Conservation (phyloP, 805 yeast genomes). For the Torulaspora gathmanii region DNA sequence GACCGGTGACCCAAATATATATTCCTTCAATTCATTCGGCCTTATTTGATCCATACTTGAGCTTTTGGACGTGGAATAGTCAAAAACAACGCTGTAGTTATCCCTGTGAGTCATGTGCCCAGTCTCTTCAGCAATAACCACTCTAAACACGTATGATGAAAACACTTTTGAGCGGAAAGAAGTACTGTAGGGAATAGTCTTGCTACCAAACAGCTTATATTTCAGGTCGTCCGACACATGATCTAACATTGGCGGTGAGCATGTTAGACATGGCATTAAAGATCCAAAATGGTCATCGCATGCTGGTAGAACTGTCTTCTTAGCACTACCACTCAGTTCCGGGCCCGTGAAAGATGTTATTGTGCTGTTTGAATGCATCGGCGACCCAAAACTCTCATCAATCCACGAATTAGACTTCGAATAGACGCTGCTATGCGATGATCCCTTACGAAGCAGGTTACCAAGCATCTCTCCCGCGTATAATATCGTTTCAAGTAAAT, state of each 20-base stretch:
- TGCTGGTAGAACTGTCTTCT: not conserved
- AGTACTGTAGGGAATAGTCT: conserved; percentile 14
- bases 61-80: conserved; percentile 28
- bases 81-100: conserved; percentile 35
- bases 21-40: conserved; percentile 35
- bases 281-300: conserved; percentile 7
- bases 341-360: conserved; percentile 2
- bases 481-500: not conserved
- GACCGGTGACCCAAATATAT: conserved; percentile 40
- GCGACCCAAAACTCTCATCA: conserved; percentile 2
- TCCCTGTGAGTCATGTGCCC: conserved; percentile 37
- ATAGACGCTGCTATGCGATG: conserved; percentile 2
- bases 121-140: conserved; percentile 38
- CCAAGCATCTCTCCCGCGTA: conserved; percentile 10
- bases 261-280: conserved; percentile 2
- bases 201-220: conserved; percentile 29
- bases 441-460: conserved; percentile 10
- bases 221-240: conserved; percentile 30
- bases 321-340: not conserved
- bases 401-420: not conserved
- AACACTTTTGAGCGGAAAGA: conserved; percentile 2
- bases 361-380: conserved; percentile 8
- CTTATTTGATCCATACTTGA: conserved; percentile 28
- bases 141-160: conserved; percentile 27
- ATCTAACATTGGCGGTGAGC: conserved; percentile 23